These are phyloP conservation scores for Sarcodon aspratus DNA, from an alignment of 768 basidiomycete genomes.

Conservation along the genomic window DNA sequence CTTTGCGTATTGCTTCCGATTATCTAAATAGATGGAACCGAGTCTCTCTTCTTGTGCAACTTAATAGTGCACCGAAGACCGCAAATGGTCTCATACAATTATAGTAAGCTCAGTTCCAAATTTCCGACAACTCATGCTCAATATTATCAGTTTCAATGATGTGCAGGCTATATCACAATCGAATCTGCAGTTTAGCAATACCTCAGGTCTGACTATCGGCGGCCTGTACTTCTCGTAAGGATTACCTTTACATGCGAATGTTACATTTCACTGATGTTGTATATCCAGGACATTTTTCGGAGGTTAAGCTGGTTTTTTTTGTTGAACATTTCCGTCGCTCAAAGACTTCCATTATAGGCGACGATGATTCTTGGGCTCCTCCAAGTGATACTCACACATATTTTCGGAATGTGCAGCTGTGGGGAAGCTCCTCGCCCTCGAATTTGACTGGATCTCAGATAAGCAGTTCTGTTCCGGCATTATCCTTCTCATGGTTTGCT, in stretches of 20 bases:
- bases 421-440: slow-evolving; percentile 41
- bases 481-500: no score
- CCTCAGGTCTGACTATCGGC: slow-evolving; percentile 37
- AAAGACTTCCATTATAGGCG: slow-evolving; percentile 24
- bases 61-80: slow-evolving; percentile 55
- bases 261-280: not conserved
- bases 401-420: slow-evolving; percentile 65
- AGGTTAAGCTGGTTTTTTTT: slow-evolving; percentile 24
- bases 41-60: slow-evolving; percentile 62
- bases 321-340: slow-evolving; percentile 6
- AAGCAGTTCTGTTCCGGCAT: no score
- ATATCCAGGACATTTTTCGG: slow-evolving; percentile 70
- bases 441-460: slow-evolving; percentile 16
- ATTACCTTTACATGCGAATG: not conserved
- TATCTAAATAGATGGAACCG: slow-evolving; percentile 44
- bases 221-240: slow-evolving; percentile 75
- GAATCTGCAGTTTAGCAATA: slow-evolving; percentile 53
- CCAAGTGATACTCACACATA: slow-evolving; percentile 58
- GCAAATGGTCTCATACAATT: slow-evolving; percentile 69
- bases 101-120: slow-evolving; percentile 35
- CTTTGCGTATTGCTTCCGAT: slow-evolving; percentile 1
- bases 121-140: not conserved
- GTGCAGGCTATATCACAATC: slow-evolving; percentile 45
- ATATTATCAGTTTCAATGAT: slow-evolving; percentile 51
- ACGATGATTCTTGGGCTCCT: slow-evolving; percentile 63